These are phyloP conservation scores for Lactifluus hygrophoroides DNA, from an alignment of 768 basidiomycete species.

Conservation along the genomic window DNA sequence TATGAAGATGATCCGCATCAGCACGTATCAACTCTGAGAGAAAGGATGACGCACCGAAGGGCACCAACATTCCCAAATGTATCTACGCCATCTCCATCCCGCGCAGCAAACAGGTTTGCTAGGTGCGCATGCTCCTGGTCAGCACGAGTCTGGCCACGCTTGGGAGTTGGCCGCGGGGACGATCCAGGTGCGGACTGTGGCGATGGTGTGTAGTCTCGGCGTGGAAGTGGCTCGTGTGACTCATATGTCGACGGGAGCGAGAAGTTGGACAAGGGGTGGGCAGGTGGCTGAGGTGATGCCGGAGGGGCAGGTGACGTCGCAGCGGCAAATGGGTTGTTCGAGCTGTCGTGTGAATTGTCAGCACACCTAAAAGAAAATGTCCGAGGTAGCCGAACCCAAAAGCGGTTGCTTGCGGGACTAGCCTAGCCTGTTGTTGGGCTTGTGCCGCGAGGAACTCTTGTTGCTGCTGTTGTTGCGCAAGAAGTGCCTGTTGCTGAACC, in stretches of 20 bases:
- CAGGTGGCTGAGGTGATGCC: constrained; percentile 26
- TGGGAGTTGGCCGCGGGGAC: constrained; percentile 14
- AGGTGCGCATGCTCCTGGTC: constrained; percentile 72
- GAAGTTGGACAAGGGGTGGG: constrained; percentile 39
- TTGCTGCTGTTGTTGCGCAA: constrained; percentile 33
- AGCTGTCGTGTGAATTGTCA: constrained; percentile 34
- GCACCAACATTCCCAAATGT: constrained; percentile 89
- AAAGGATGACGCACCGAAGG: constrained; percentile 45
- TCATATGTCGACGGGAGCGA: constrained; percentile 65
- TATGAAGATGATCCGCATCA: constrained; percentile 20
- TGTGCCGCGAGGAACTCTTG: constrained; percentile 16
- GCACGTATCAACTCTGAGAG: neutral
- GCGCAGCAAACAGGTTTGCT: constrained; percentile 75
- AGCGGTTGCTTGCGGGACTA: constrained; percentile 58
- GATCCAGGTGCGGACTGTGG: constrained; percentile 27
- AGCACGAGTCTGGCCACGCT: constrained; percentile 31
- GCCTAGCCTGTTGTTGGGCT: constrained; percentile 26
- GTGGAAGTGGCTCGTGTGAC: constrained; percentile 33
- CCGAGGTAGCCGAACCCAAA: constrained; percentile 46
- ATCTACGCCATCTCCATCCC: constrained; percentile 83
- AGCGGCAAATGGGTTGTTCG: constrained; percentile 92
- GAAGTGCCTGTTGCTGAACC: constrained; percentile 35
- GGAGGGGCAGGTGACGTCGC: constrained; percentile 26
- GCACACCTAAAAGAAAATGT: neutral
- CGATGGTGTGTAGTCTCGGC: constrained; percentile 28